Percentiles rank a stretch among this genome's conserved stretches.
phyloP scores from a whole-genome alignment of 108 stramenopile genomes.

The Nannochloropsis salina region DNA sequence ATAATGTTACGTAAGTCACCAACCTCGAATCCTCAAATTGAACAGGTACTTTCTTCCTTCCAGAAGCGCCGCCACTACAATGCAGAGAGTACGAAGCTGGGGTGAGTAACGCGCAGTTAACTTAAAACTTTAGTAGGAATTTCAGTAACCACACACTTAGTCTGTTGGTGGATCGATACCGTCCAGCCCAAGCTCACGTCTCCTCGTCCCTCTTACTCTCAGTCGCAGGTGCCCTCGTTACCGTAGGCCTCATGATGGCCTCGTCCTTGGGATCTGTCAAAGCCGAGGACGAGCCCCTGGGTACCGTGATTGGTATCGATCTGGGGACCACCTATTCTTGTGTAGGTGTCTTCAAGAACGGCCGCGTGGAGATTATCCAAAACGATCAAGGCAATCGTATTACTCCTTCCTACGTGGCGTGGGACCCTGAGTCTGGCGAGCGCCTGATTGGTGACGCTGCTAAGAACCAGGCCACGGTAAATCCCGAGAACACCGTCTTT shows the following conservation, averaged over 20 bases:
- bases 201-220: background rate
- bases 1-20: too few species aligned
- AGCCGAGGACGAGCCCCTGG: constrained; percentile 43
- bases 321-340: constrained; percentile 64
- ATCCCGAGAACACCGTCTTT: constrained; percentile 89
- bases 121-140: background rate
- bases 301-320: constrained; percentile 58
- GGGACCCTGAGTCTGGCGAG: constrained; percentile 79
- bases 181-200: background rate
- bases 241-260: background rate
- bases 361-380: constrained; percentile 68
- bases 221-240: background rate
- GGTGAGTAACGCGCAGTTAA: background rate
- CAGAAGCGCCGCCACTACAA: background rate
- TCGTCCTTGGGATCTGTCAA: background rate
- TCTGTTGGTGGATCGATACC: background rate
- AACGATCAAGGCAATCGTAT: constrained; percentile 98
- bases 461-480: constrained; percentile 91
- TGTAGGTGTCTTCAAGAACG: constrained; percentile 68
- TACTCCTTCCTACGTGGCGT: constrained; percentile 96
- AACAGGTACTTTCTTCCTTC: background rate
- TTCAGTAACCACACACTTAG: background rate
- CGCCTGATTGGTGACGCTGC: constrained; percentile 93
- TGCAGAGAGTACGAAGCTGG: constrained; percentile 19
- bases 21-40: too few species aligned